Conservation (phyloP, 139 green algal species). For the Picochlorum sp. region DNA sequence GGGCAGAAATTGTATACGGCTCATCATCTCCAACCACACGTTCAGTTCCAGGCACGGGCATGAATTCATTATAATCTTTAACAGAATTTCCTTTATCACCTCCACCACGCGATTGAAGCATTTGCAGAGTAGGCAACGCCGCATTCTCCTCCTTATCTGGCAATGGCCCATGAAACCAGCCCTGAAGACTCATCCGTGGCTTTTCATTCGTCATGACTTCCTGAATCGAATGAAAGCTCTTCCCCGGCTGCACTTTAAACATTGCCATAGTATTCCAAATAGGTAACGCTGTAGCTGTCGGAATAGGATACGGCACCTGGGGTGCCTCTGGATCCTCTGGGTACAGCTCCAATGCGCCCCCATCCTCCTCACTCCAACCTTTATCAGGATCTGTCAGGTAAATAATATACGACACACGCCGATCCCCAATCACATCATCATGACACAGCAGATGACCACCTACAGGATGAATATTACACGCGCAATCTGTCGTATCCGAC, state of each 20-base stretch:
- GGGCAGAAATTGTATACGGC: conserved; percentile 22
- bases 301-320: conserved; percentile 37
- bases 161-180: conserved; percentile 70
- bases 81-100: conserved; percentile 13
- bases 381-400: conserved; percentile 85
- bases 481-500: conserved; percentile 68
- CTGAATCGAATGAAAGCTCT: conserved; percentile 75
- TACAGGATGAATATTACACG: conserved; percentile 76
- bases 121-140: conserved; percentile 52
- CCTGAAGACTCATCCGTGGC: conserved; percentile 55
- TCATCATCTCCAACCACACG: background rate
- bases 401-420: conserved; percentile 79
- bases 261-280: conserved; percentile 78
- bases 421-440: conserved; percentile 84
- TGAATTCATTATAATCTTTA: background rate
- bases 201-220: conserved; percentile 52
- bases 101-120: conserved; percentile 52
- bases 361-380: conserved; percentile 58
- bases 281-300: conserved; percentile 36
- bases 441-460: conserved; percentile 73
- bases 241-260: conserved; percentile 72
- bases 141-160: conserved; percentile 24
- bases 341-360: conserved; percentile 82
- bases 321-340: conserved; percentile 31
- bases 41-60: background rate